Percentiles rank a stretch among this genome's conserved stretches.
Evolutionary conservation across 2,329 filamentous ascomycete species (phyloP).

Genomic region (Phaeosphaeria sp.): DNA sequence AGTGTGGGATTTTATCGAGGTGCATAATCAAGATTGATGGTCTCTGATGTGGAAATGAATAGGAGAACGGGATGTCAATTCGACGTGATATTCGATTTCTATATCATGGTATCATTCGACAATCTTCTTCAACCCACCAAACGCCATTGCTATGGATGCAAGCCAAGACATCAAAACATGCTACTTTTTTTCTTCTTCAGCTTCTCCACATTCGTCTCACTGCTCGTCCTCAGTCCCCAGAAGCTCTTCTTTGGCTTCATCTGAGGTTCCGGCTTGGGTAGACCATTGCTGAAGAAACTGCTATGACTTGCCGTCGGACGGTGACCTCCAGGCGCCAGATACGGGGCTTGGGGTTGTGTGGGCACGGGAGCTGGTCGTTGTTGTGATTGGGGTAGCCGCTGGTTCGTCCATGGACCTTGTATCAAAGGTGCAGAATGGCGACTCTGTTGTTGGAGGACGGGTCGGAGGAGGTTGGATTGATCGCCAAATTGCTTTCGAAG

Average conservation of each 20-base stretch:
- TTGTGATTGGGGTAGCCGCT: constrained; percentile 14
- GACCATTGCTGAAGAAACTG: constrained; percentile 44
- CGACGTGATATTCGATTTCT: no score
- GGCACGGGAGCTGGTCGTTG: constrained; percentile 12
- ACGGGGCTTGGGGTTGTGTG: constrained; percentile 28
- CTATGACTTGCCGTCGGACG: constrained; percentile 40
- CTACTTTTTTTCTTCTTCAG: constrained; percentile 54
- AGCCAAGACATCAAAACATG: constrained; percentile 45
- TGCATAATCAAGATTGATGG: neutral
- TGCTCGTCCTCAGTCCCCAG: constrained; percentile 43
- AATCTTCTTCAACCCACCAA: constrained; percentile 8
- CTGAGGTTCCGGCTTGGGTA: constrained; percentile 30
- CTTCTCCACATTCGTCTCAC: constrained; percentile 39
- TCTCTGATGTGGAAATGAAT: no score
- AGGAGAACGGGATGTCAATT: no score
- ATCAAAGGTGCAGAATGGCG: constrained; percentile 30
- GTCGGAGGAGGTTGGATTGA: constrained; percentile 36
- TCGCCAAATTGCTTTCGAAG: constrained; percentile 71
- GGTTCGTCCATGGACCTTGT: constrained; percentile 20
- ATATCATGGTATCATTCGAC: constrained; percentile 18
- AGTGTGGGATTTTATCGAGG: constrained; percentile 14
- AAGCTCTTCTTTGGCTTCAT: constrained; percentile 47
- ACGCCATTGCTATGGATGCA: constrained; percentile 3
- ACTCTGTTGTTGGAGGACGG: constrained; percentile 25
- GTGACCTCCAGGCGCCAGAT: constrained; percentile 29